Evolutionary conservation across 495 filamentous ascomycete genomes (phyloP).

Genomic region (Niebla homalea): DNA sequence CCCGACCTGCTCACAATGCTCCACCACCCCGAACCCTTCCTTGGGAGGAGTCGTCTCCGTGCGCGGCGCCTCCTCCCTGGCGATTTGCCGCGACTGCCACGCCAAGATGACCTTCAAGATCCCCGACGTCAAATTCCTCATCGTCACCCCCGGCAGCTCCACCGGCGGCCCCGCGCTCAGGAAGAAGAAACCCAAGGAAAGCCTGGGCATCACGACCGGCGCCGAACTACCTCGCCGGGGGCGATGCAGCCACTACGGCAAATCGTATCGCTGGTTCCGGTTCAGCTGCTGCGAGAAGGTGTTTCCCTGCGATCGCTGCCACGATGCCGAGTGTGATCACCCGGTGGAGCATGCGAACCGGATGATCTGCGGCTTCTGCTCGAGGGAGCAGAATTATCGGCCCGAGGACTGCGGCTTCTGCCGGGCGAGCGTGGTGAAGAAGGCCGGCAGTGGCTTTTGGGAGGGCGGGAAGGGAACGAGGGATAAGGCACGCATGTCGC

Average conservation of each 20-base stretch:
- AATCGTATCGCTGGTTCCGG: constrained; percentile 75
- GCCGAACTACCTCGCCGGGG: constrained; percentile 65
- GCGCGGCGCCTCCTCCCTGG: constrained; percentile 61
- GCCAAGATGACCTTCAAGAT: constrained; percentile 69
- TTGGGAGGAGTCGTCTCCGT: constrained; percentile 48
- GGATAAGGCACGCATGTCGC: constrained; percentile 54
- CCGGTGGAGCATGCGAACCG: constrained; percentile 71
- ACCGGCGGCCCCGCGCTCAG: constrained; percentile 35
- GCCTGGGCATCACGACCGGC: constrained; percentile 64
- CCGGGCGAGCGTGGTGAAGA: constrained; percentile 56
- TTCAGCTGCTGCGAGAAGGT: constrained; percentile 55
- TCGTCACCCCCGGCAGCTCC: constrained; percentile 39
- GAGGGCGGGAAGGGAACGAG: constrained; percentile 84
- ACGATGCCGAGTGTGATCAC: constrained; percentile 61
- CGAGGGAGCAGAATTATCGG: constrained; percentile 69
- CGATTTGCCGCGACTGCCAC: constrained; percentile 73
- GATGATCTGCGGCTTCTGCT: constrained; percentile 77
- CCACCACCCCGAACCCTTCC: constrained; percentile 41
- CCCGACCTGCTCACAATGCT: constrained; percentile 72
- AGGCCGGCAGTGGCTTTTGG: constrained; percentile 68
- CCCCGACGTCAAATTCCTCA: constrained; percentile 68
- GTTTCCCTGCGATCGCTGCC: constrained; percentile 73
- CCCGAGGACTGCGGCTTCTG: constrained; percentile 72
- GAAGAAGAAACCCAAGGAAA: constrained; percentile 43
- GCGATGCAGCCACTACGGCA: constrained; percentile 65